Percentiles rank a stretch among this genome's conserved stretches.
These are phyloP conservation scores for Zea mays DNA, from an alignment of 176 grass and related monocot genomes.

Conservation along the genomic window Zm-B73-REFERENCE-NAM-5.0 NC_050097.1:204642501-204643000, in stretches of 20 bases:
- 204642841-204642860: background rate
- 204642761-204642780: constrained; percentile 1
- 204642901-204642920: background rate
- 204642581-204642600: constrained; percentile 98
- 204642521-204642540: constrained; percentile 89
- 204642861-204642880: background rate
- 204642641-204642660: constrained; percentile 90
- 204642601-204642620: constrained; percentile 93
- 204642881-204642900: background rate
- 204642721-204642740: background rate
- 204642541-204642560: constrained; percentile 96
- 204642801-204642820: background rate
- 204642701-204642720: constrained; percentile 47
- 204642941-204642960: constrained; percentile 7
- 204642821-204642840: background rate
- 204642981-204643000: background rate
- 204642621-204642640: constrained; percentile 73
- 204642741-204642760: constrained; percentile 10
- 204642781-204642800: background rate
- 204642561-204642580: constrained; percentile 84
- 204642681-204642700: constrained; percentile 81
- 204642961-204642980: background rate
- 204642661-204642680: constrained; percentile 81
- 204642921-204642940: background rate
- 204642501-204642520: constrained; percentile 40